These are phyloP conservation scores for Dacryopinax spathularia DNA, from an alignment of 768 basidiomycete genomes.

Conservation along the genomic window DNA sequence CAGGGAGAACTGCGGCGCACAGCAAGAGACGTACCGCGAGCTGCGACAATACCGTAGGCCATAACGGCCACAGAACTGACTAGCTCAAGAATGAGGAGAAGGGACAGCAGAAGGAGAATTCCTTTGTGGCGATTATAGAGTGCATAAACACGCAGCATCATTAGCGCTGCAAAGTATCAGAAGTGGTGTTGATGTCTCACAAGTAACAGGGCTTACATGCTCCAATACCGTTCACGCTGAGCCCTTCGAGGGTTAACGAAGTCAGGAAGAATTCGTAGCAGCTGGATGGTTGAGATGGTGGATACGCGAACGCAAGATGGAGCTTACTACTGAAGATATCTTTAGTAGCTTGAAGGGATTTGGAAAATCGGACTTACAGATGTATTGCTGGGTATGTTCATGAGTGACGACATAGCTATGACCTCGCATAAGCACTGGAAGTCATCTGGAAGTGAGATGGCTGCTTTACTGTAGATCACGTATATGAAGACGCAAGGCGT, in stretches of 20 bases:
- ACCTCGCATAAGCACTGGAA: neutral
- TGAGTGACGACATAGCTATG: neutral
- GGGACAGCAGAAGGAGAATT: neutral
- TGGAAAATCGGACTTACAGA: neutral
- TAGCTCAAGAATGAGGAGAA: neutral
- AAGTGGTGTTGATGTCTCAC: neutral
- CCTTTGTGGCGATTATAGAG: neutral
- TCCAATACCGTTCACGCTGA: neutral
- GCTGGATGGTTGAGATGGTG: neutral
- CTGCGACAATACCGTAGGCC: neutral
- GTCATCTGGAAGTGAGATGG: neutral
- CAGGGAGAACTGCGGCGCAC: too few species aligned
- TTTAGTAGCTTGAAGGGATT: neutral
- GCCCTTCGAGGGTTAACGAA: neutral
- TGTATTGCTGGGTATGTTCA: neutral
- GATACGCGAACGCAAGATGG: neutral
- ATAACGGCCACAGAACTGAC: neutral
- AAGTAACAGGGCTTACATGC: neutral
- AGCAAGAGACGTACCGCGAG: neutral
- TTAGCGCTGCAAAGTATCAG: neutral
- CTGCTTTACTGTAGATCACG: neutral
- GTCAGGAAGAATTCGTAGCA: neutral
- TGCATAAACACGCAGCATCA: neutral
- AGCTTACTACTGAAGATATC: too few species aligned
- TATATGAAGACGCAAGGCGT: neutral